Percentiles rank a stretch among this genome's conserved stretches.
Conservation (phyloP, 2,329 filamentous ascomycete species). For the Diaporthe sp. region DNA sequence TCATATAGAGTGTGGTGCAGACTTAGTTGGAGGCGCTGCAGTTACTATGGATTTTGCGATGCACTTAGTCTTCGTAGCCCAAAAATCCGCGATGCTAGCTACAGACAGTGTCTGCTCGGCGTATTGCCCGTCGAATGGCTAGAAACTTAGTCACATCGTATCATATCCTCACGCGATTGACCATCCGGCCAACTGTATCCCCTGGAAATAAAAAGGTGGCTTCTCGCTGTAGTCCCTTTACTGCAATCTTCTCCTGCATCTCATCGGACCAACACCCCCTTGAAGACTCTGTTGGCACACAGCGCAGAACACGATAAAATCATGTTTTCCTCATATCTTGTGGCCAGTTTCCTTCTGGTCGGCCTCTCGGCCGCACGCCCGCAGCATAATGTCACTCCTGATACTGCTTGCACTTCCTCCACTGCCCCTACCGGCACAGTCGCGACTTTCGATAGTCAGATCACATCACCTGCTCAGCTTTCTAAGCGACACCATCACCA, state of each 20-base stretch:
- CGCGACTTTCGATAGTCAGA: neutral
- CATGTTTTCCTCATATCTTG: neutral
- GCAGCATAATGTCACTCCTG: neutral
- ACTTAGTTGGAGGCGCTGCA: neutral
- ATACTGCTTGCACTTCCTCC: neutral
- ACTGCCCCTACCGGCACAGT: neutral
- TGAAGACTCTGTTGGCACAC: neutral
- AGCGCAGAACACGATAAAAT: neutral
- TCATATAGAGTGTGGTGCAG: neutral
- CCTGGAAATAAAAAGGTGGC: neutral
- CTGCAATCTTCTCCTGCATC: neutral
- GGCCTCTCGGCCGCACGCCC: neutral
- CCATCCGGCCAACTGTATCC: fast-evolving
- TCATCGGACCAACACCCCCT: neutral
- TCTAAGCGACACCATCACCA: neutral
- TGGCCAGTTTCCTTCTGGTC: neutral
- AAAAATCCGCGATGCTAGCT: neutral
- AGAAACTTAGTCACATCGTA: neutral
- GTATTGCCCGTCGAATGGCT: neutral
- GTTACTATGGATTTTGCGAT: neutral
- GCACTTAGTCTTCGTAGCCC: neutral
- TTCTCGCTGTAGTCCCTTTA: neutral
- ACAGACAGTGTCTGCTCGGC: neutral
- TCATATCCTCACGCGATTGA: neutral
- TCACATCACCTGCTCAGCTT: neutral